phyloP scores from a whole-genome alignment of 2,329 filamentous ascomycete genomes.

The Rhynchosporium secalis region DNA sequence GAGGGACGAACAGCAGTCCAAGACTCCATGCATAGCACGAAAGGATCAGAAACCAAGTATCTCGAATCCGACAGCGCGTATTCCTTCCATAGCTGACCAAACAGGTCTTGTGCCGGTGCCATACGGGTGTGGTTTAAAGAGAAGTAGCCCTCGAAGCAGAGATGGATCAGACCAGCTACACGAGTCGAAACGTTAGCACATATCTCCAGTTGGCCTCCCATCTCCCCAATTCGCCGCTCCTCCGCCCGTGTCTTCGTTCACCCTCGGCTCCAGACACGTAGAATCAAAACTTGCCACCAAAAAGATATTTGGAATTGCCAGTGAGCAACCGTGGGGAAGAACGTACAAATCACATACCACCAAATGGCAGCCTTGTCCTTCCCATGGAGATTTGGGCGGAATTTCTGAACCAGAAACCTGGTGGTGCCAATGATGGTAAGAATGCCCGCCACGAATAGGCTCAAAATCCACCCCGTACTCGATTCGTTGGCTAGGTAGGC shows the following conservation, averaged over 20 bases:
- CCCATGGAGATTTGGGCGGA: conserved; percentile 52
- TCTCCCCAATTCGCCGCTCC: neutral
- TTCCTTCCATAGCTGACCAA: conserved; percentile 59
- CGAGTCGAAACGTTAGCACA: conserved; percentile 10
- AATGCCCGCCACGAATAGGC: conserved; percentile 58
- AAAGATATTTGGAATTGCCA: neutral
- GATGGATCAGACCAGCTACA: conserved; percentile 38
- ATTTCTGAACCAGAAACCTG: conserved; percentile 52
- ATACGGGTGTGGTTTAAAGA: conserved; percentile 47
- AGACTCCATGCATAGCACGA: conserved; percentile 57
- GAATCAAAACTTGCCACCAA: neutral
- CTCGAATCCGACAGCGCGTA: conserved; percentile 58
- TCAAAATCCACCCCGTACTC: conserved; percentile 58
- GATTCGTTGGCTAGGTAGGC: conserved; percentile 67
- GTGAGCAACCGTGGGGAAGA: conserved; percentile 41
- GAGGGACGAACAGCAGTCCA: conserved; percentile 46
- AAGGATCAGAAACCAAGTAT: conserved; percentile 54
- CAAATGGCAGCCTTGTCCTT: conserved; percentile 61
- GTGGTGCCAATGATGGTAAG: conserved; percentile 58
- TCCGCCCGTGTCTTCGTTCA: neutral
- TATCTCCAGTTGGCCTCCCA: conserved; percentile 44
- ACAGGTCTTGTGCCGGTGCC: conserved; percentile 44
- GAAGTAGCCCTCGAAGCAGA: conserved; percentile 47
- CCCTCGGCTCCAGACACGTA: neutral
- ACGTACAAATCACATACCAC: conserved; percentile 75